phyloP scores from a whole-genome alignment of 495 filamentous ascomycete genomes.

The Penicillium goetzii region DNA sequence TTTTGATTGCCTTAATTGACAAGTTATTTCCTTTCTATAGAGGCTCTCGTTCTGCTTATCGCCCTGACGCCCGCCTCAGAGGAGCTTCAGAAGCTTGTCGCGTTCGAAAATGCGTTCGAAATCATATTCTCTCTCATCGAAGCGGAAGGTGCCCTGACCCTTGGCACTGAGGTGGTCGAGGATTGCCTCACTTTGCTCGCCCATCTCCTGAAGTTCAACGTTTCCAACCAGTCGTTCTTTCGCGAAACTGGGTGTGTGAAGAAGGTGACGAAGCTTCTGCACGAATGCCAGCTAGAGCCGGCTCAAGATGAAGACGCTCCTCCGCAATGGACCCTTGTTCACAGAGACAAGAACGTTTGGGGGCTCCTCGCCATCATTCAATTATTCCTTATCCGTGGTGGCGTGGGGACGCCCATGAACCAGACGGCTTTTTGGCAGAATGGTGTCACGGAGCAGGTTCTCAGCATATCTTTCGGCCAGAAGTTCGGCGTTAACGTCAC shows the following conservation, averaged over 20 bases:
- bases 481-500: slow-evolving; percentile 74
- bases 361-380: slow-evolving; percentile 83
- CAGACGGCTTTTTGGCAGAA: slow-evolving; percentile 84
- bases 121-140: slow-evolving; percentile 80
- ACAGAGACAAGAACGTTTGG: slow-evolving; percentile 90
- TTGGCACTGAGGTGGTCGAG: slow-evolving; percentile 89
- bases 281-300: slow-evolving; percentile 60
- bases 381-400: slow-evolving; percentile 80
- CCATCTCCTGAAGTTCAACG: slow-evolving; percentile 86
- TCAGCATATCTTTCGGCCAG: slow-evolving; percentile 83
- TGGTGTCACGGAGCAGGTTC: slow-evolving; percentile 77
- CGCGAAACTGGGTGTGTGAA: slow-evolving; percentile 85
- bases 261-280: slow-evolving; percentile 70
- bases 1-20: neutral
- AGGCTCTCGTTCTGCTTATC: slow-evolving; percentile 69
- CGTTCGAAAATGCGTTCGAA: slow-evolving; percentile 92
- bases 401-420: slow-evolving; percentile 77
- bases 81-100: slow-evolving; percentile 91
- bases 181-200: slow-evolving; percentile 93
- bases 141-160: slow-evolving; percentile 76
- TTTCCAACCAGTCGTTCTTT: slow-evolving; percentile 92
- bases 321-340: slow-evolving; percentile 71
- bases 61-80: slow-evolving; percentile 70
- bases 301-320: slow-evolving; percentile 60
- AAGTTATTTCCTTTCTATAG: slow-evolving; percentile 37